A percentile compares a stretch with the other conserved stretches of the same genome.
These are phyloP conservation scores for Coelastrella sp. DNA, from an alignment of 139 green algal species.

Conservation along the genomic window DNA sequence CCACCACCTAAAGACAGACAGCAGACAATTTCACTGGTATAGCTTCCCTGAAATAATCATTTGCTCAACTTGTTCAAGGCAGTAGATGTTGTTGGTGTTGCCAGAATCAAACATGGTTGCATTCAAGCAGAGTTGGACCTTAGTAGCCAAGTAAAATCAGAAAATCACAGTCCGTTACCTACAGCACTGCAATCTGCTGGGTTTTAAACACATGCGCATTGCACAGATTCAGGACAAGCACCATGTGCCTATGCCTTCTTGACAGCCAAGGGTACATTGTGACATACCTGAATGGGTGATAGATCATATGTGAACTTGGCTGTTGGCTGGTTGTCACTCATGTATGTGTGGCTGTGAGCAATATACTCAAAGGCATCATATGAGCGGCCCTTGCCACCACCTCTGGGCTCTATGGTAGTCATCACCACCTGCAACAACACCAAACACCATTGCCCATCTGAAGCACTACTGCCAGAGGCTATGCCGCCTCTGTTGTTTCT, in stretches of 20 bases:
- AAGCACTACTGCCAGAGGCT: background rate
- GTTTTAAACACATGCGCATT: too few species aligned
- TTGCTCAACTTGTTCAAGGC: too few species aligned
- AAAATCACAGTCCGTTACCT: too few species aligned
- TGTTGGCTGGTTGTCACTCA: conserved; percentile 71
- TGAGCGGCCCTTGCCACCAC: conserved; percentile 13
- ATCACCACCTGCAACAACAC: conserved; percentile 79
- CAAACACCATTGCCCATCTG: background rate
- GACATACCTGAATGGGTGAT: conserved; percentile 79
- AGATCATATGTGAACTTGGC: conserved; percentile 86
- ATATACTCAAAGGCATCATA: conserved; percentile 95
- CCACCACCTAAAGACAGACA: conserved; percentile 62
- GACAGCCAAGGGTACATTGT: background rate
- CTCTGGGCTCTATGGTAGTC: conserved; percentile 79
- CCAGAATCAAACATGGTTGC: too few species aligned
- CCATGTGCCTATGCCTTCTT: background rate
- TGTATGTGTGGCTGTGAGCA: conserved; percentile 88
- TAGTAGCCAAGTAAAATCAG: too few species aligned
- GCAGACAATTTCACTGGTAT: too few species aligned
- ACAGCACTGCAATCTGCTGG: too few species aligned
- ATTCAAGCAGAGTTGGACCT: too few species aligned
- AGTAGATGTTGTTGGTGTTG: too few species aligned
- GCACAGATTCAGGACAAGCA: too few species aligned
- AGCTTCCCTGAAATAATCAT: too few species aligned
- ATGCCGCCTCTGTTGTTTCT: too few species aligned